Evolutionary conservation across 352 stramenopile genomes (phyloP).

Genomic region (Phytophthora pistaciae): DNA sequence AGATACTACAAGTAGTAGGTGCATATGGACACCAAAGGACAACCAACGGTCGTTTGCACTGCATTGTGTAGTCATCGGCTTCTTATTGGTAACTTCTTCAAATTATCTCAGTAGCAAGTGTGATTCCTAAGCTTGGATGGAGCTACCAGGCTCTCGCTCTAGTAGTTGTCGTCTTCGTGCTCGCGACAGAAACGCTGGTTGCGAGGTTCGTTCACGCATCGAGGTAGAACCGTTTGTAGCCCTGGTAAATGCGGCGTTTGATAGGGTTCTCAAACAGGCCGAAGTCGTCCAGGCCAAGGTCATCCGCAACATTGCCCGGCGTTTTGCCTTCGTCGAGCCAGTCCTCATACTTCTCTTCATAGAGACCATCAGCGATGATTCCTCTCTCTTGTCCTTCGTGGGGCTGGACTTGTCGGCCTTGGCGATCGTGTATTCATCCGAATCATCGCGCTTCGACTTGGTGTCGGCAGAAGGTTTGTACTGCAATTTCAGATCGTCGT

Average conservation of each 20-base stretch:
- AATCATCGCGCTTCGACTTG: not conserved
- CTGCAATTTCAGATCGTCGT: not conserved
- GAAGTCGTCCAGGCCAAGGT: not conserved
- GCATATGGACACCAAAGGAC: too few species aligned
- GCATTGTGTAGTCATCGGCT: too few species aligned
- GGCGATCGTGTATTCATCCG: not conserved
- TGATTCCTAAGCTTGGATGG: too few species aligned
- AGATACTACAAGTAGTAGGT: too few species aligned
- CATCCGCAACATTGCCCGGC: not conserved
- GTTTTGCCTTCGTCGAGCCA: slow-evolving; percentile 6
- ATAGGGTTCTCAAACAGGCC: slow-evolving; percentile 1
- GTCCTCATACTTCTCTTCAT: not conserved
- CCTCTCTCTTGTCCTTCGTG: not conserved
- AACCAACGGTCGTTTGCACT: too few species aligned
- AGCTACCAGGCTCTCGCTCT: not conserved
- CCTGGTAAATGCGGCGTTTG: not conserved
- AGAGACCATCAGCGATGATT: slow-evolving; percentile 1
- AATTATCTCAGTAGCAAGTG: too few species aligned
- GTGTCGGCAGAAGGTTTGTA: not conserved
- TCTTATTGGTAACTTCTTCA: too few species aligned
- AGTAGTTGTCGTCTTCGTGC: not conserved
- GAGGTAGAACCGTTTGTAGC: not conserved
- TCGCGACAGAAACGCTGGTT: slow-evolving; percentile 2
- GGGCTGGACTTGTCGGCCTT: not conserved
- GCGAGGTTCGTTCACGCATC: slow-evolving; percentile 3